Base-by-base conservation (phyloP, 352 stramenopile species). In the Globisporangium viniferum region DNA sequence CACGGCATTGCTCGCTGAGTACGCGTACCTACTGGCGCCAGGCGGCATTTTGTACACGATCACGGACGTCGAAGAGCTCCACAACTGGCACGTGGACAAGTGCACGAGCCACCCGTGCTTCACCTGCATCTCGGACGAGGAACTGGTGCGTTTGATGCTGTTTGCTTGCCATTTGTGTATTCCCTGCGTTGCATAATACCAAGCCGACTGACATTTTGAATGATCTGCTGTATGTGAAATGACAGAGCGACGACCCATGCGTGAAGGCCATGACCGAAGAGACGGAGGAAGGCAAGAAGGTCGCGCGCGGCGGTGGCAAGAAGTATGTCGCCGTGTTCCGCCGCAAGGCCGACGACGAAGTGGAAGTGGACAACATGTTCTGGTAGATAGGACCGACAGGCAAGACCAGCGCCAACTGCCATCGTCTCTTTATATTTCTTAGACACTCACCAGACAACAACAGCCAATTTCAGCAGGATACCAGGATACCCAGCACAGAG, bases 281-380 rank as follows among this genome's bases (percentile, higher is more conserved):
- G 70, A 99, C 98, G 0, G 97, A 99, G 82, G 98, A 99, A 91
- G 93, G 96, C 62, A 99, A 99, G 81, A 99, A 99, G 73, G 97
- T 99, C 5, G 91, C 83, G 68, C 84, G 96, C 59, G 87, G 88
- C 59, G 86, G 86, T 29, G 87, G 91, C 70, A 92, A 93, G 65
- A 98, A 98, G 72, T 97, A 93, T 67, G 72, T 92, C 22, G 88
- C 88, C 1, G 85, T 93, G 51, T 95, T 93, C 72, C 86, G 88
- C 51, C 85, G 88, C 67, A 82, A 86, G 65, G 54, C 73, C 4
- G 84, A 95, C 68, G 77, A 82, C 15, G 69, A 91, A 27, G 80
- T 93, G 49, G 68, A 67, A 27, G 68, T 79, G 15, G 80, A 90
- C 64, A 87, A 80, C 72, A 73, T 92, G 27, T 92, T 92, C 66